Evolutionary conservation across 169 alveolate species (phyloP).

Genomic region (Plasmodium blacklocki): DNA sequence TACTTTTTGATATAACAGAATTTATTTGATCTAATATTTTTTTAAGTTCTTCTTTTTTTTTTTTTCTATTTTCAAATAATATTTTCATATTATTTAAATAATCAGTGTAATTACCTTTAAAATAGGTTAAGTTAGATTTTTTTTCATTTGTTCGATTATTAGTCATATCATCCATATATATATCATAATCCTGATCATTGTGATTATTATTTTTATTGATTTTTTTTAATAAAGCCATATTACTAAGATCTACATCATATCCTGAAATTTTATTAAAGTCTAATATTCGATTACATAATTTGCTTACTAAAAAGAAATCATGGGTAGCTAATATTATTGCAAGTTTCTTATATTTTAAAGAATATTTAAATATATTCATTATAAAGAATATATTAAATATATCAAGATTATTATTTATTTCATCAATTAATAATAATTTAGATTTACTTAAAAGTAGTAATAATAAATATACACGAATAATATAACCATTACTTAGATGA

Average conservation of each 20-base stretch:
- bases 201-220: not conserved
- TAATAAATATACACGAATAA: constrained; percentile 81
- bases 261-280: constrained; percentile 60
- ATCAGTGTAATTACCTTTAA: constrained; percentile 40
- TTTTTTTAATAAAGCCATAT: constrained; percentile 40
- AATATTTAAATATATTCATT: constrained; percentile 64
- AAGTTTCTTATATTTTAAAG: constrained; percentile 46
- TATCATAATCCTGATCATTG: not conserved
- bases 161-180: not conserved
- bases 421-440: constrained; percentile 81
- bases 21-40: constrained; percentile 53
- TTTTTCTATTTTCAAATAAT: constrained; percentile 47
- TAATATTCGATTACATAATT: constrained; percentile 55
- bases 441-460: constrained; percentile 77
- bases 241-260: constrained; percentile 44
- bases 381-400: constrained; percentile 73
- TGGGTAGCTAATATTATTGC: constrained; percentile 72
- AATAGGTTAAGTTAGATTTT: constrained; percentile 23
- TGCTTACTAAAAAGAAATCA: constrained; percentile 68
- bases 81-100: constrained; percentile 68
- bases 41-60: constrained; percentile 72
- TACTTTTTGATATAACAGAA: constrained; percentile 36
- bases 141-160: not conserved
- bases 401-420: constrained; percentile 85
- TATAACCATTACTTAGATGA: constrained; percentile 83